Conservation (phyloP, 306 rosid species). For the Urtica urens region DNA sequence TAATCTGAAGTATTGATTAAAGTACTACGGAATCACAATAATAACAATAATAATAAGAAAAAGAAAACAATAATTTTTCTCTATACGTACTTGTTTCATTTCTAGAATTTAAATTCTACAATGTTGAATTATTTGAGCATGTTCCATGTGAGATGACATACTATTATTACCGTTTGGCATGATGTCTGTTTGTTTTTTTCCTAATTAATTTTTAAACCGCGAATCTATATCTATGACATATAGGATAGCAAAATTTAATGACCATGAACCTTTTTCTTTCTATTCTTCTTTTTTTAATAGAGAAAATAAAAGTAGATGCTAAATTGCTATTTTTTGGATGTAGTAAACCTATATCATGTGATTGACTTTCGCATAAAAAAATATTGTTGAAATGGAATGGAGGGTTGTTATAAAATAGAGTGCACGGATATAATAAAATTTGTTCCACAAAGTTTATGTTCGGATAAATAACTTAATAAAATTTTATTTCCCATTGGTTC, state of each 20-base stretch:
- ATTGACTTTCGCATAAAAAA: neutral
- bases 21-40: neutral
- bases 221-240: neutral
- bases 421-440: too few species aligned
- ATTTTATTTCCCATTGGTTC: too few species aligned
- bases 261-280: neutral
- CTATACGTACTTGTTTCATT: constrained; percentile 8
- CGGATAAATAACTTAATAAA: too few species aligned
- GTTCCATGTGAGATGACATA: constrained; percentile 19
- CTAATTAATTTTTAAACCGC: neutral
- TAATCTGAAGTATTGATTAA: neutral
- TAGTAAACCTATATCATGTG: neutral
- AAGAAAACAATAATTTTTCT: neutral
- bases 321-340: neutral
- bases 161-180: constrained; percentile 20
- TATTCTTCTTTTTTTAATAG: too few species aligned
- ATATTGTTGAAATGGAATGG: neutral
- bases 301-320: neutral
- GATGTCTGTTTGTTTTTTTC: neutral
- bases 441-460: too few species aligned
- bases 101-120: neutral
- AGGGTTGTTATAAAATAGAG: too few species aligned
- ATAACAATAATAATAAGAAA: neutral
- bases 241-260: neutral
- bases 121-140: constrained; percentile 20